Evolutionary conservation across 202 grass and related monocot genomes (phyloP), one percentile per base, ranked within the genome.

Genomic region (Miscanthus sacchariflorus): DNA sequence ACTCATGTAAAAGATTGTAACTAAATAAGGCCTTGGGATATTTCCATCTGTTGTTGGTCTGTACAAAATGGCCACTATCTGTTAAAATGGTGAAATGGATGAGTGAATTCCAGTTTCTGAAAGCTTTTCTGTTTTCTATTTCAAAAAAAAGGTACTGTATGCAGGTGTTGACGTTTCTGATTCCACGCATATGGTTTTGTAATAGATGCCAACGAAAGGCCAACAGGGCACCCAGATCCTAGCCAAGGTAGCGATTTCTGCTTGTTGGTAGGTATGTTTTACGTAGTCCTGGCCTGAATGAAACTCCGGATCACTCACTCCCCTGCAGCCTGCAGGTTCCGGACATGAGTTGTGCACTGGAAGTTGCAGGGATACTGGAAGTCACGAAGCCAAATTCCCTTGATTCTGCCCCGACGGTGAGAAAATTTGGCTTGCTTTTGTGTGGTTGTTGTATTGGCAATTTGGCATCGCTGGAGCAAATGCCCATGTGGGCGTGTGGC

Each of bases 181-280:
- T 78, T 78, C 52, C 76, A 14, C 52, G 3, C 76, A 14, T 78
- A 61, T 78, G 76, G 76, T 78, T 59, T 40, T 78, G 76, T 23
- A 39, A 39, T 78, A 59, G 52, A 39, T 64, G 68, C 80, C 67
- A 71, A 42, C 52, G 68, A 38, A 74, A 15, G 4, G 68, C 79
- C 12, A 78, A 78, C 76, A 78, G 52, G 52, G 50, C 46, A 19
- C 74, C 15, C 25, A 76, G 74, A 35, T 35, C 25, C 27, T 76
- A 61, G 52, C 33, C 76, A 40, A 78, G 76, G 76, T 78, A 78
- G 19, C 19, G 0, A 14, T 23, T 15, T 78, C 49, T 78, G 33
- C 25, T 35, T 58, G 9, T 61, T 38, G 74, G 5, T 44, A 44
- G 74, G 5, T 44, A 44, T 9, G 18, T 61, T 61, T 30, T 38